phyloP scores from a whole-genome alignment of 2,329 filamentous ascomycete species.

The Pseudocercospora pini-densiflorae region DNA sequence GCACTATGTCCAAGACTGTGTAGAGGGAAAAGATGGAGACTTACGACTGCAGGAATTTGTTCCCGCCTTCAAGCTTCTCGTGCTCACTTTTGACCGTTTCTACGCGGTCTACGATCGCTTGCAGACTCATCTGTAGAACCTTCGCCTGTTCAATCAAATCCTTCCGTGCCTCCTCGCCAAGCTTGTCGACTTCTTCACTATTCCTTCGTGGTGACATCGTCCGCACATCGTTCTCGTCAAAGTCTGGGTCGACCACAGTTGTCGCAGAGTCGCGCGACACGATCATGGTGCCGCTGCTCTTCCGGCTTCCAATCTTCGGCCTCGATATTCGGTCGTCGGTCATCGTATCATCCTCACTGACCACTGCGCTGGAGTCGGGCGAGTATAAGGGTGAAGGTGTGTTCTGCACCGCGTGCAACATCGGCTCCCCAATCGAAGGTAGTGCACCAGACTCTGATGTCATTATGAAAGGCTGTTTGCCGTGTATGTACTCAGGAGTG shows the following conservation, averaged over 20 bases:
- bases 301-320: constrained; percentile 71
- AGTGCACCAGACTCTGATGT: constrained; percentile 26
- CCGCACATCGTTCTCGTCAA: constrained; percentile 80
- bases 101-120: constrained; percentile 89
- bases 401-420: constrained; percentile 17
- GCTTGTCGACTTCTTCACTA: constrained; percentile 85
- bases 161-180: constrained; percentile 79
- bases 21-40: constrained; percentile 29
- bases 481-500: constrained; percentile 8
- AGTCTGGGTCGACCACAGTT: constrained; percentile 69
- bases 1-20: constrained; percentile 9
- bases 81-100: constrained; percentile 94
- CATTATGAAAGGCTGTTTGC: constrained; percentile 20
- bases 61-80: constrained; percentile 94
- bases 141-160: constrained; percentile 77
- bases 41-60: constrained; percentile 84
- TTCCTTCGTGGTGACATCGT: constrained; percentile 94
- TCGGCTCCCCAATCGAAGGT: constrained; percentile 33
- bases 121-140: constrained; percentile 82
- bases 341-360: constrained; percentile 39
- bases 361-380: constrained; percentile 37
- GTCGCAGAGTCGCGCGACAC: constrained; percentile 65
- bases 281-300: constrained; percentile 79
- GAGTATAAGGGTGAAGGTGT: constrained; percentile 29
- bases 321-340: constrained; percentile 46